Conservation (phyloP, 1,284 basidiomycete species). For the Trametes pubescens region DNA sequence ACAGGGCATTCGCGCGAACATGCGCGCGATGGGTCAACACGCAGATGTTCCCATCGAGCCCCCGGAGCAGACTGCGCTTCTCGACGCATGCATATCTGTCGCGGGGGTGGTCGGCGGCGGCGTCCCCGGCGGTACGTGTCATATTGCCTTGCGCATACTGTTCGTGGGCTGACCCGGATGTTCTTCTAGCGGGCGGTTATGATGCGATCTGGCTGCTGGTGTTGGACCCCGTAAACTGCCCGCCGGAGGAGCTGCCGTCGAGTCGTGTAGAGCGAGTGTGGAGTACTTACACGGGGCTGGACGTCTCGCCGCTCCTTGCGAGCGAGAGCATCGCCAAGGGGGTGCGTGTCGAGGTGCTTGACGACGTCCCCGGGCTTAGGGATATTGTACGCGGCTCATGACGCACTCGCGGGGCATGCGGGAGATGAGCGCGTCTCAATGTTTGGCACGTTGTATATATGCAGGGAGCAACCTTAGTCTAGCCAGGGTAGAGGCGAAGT, state of each 20-base stretch:
- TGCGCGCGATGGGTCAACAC: slow-evolving; percentile 88
- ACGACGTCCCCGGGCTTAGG: slow-evolving; percentile 68
- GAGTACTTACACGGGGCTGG: slow-evolving; percentile 74
- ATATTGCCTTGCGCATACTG: not conserved
- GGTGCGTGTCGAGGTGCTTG: slow-evolving; percentile 67
- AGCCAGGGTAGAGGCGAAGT: not conserved
- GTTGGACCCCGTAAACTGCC: slow-evolving; percentile 65
- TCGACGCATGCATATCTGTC: slow-evolving; percentile 81
- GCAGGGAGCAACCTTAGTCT: not conserved
- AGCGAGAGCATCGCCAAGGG: slow-evolving; percentile 81
- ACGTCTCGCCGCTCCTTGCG: slow-evolving; percentile 83
- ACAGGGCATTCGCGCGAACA: slow-evolving; percentile 80
- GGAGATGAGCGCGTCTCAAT: not conserved
- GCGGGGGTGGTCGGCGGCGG: slow-evolving; percentile 93
- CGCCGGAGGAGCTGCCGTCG: slow-evolving; percentile 46
- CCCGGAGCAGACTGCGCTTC: slow-evolving; percentile 84
- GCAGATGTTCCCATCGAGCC: slow-evolving; percentile 94
- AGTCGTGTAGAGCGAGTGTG: slow-evolving; percentile 75
- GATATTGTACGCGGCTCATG: slow-evolving; percentile 47
- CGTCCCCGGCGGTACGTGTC: slow-evolving; percentile 87
- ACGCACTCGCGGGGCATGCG: not conserved
- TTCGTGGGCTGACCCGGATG: slow-evolving; percentile 4
- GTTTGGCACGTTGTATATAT: not conserved
- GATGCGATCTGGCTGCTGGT: slow-evolving; percentile 96
- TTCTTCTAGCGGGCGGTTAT: slow-evolving; percentile 85